phyloP scores from a whole-genome alignment of 2,329 filamentous ascomycete species.

The Alternaria ventricosa region DNA sequence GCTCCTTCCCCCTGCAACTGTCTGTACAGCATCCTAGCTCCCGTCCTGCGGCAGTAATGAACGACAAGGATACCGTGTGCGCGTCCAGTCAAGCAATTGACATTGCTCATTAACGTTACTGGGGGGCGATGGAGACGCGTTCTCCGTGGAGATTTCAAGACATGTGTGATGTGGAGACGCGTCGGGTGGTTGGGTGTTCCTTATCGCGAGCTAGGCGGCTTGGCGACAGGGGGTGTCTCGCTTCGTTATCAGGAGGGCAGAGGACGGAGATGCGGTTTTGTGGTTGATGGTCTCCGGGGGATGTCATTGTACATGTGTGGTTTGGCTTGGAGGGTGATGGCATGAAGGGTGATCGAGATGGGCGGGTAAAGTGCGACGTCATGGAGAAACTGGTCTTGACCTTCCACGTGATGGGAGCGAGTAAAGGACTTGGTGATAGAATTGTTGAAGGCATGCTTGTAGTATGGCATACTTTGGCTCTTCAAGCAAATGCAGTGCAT shows the following conservation, averaged over 20 bases:
- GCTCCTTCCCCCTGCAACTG: background rate
- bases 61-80: background rate
- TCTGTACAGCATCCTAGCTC: background rate
- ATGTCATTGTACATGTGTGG: background rate
- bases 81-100: conserved; percentile 20
- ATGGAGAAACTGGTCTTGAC: background rate
- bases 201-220: conserved; percentile 17
- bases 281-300: conserved; percentile 13
- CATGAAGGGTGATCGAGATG: background rate
- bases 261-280: conserved; percentile 20
- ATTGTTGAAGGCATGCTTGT: background rate
- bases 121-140: background rate
- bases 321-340: background rate
- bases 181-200: conserved; percentile 1
- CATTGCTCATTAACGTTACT: conserved; percentile 18
- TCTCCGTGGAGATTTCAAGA: conserved; percentile 37
- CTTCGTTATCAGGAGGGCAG: conserved; percentile 13
- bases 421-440: background rate
- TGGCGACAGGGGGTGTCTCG: conserved; percentile 12
- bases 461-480: background rate
- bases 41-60: background rate
- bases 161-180: conserved; percentile 1
- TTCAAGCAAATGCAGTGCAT: background rate
- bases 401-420: background rate
- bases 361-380: background rate